These are phyloP conservation scores for Pyrus pyrifolia DNA, from an alignment of 306 rosid species.

Conservation along the genomic window DNA sequence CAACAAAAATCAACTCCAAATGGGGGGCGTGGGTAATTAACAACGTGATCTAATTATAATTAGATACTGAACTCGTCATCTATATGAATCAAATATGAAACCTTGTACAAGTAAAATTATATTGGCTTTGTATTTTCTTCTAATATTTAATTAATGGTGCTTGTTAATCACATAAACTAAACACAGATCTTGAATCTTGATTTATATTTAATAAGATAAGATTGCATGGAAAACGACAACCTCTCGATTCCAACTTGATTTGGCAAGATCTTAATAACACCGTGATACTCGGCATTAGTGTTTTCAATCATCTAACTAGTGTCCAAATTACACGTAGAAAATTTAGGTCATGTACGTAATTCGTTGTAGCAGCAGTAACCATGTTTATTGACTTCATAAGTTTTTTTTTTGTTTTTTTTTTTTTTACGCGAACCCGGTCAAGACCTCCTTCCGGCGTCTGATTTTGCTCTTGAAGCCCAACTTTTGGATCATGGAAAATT, in stretches of 20 bases:
- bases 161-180: not conserved
- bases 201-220: conserved; percentile 30
- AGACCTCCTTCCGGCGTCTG: no score
- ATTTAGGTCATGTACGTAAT: not conserved
- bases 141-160: not conserved
- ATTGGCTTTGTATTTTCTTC: not conserved
- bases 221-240: conserved; percentile 46
- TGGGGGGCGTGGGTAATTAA: not conserved
- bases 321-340: conserved; percentile 11
- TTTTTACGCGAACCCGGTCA: not conserved
- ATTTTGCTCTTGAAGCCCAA: no score
- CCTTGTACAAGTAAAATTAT: not conserved
- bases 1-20: not conserved
- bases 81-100: not conserved
- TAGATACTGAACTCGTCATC: not conserved
- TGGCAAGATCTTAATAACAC: conserved; percentile 17
- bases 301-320: conserved; percentile 22
- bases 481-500: no score
- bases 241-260: conserved; percentile 24
- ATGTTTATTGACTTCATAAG: not conserved
- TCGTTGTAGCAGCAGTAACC: not conserved
- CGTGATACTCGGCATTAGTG: conserved; percentile 66
- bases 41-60: no score
- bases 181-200: not conserved
- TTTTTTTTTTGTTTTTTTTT: not conserved